A percentile compares a stretch with the other conserved stretches of the same genome.
phyloP scores from a whole-genome alignment of 306 rosid species.

The Sechiopsis laciniata region DNA sequence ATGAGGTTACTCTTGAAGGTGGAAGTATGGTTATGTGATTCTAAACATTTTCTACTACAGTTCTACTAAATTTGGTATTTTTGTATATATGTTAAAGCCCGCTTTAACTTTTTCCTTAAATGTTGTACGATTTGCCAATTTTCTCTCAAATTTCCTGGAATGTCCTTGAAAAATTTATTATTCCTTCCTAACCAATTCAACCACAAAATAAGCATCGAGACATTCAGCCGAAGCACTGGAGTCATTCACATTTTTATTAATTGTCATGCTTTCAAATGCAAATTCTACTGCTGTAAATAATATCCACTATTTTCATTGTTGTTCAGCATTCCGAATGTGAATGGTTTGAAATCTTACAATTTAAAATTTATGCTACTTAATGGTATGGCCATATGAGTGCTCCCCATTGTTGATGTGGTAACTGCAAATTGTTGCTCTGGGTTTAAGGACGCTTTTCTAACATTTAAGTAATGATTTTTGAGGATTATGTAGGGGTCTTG shows the following conservation, averaged over 20 bases:
- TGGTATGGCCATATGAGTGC: neutral
- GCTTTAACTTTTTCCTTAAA: neutral
- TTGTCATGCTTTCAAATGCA: neutral
- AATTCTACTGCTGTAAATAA: slow-evolving; percentile 9
- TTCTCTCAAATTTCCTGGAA: neutral
- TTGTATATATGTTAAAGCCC: neutral
- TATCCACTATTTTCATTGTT: slow-evolving; percentile 12
- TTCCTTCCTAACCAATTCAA: neutral
- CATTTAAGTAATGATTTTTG: slow-evolving; percentile 8
- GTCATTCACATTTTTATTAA: slow-evolving; percentile 3
- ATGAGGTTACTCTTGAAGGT: neutral
- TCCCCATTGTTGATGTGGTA: neutral
- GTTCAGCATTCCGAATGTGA: neutral
- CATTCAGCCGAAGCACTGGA: neutral
- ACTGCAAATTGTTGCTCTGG: neutral
- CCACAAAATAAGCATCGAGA: neutral
- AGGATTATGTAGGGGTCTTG: slow-evolving; percentile 41
- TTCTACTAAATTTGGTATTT: neutral
- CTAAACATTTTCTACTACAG: neutral
- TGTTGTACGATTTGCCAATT: neutral
- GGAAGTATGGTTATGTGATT: neutral
- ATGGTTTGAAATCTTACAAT: neutral
- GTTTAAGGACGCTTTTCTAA: neutral
- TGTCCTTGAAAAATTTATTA: neutral
- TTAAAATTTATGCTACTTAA: neutral